A percentile compares a stretch with the other conserved stretches of the same genome.
These are phyloP conservation scores for Rhodomyrtus psidioides DNA, from an alignment of 441 rosid species.

Conservation along the genomic window DNA sequence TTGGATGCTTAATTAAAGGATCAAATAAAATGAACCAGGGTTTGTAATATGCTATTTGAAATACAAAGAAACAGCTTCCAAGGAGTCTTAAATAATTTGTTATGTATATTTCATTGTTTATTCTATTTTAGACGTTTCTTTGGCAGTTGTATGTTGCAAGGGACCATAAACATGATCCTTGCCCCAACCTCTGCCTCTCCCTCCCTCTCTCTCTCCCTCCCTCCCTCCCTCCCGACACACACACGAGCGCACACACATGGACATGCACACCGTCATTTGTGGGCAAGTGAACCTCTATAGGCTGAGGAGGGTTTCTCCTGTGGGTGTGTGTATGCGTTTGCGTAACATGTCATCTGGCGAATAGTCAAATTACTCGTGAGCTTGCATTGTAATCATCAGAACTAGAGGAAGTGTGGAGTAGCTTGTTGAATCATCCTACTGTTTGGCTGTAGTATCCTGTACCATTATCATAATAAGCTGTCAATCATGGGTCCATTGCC, in stretches of 20 bases:
- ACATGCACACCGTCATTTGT: background rate
- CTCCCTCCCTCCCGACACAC: rapidly evolving
- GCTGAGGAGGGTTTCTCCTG: background rate
- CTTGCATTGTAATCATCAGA: background rate
- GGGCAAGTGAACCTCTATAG: background rate
- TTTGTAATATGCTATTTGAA: background rate
- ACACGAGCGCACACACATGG: background rate
- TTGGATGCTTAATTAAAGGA: background rate
- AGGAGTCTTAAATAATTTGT: background rate
- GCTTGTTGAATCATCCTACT: background rate
- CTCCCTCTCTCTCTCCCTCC: background rate
- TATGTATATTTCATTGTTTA: background rate
- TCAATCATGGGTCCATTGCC: background rate
- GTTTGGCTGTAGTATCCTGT: background rate
- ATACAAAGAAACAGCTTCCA: background rate
- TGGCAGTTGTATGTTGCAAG: background rate
- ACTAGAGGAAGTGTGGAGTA: background rate
- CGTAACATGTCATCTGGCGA: background rate
- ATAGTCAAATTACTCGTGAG: background rate
- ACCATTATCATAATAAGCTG: background rate
- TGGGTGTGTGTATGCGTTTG: background rate
- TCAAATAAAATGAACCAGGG: background rate
- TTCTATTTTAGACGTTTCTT: background rate
- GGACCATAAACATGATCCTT: background rate
- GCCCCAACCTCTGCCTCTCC: background rate